Percentiles rank a stretch among this genome's conserved stretches.
Evolutionary conservation across 345 rosid species (phyloP).

Genomic region (Eucalyptus sp.): DNA sequence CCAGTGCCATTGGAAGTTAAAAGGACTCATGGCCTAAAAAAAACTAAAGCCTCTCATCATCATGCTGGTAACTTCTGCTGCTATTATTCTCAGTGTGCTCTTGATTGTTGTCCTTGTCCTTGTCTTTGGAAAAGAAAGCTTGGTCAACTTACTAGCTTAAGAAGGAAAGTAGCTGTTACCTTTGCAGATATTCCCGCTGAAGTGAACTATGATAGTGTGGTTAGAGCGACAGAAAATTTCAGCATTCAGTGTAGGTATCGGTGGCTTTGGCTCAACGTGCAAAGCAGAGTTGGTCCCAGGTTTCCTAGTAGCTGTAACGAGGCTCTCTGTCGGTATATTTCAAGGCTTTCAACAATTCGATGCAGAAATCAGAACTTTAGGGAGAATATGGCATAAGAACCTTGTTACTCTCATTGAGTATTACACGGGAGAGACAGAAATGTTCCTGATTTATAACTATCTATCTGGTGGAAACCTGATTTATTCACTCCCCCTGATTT

Average conservation of each 20-base stretch:
- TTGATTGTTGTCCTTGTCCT: slow-evolving; percentile 2
- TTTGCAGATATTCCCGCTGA: slow-evolving; percentile 45
- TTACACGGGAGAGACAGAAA: slow-evolving; percentile 40
- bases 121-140: slow-evolving; percentile 13
- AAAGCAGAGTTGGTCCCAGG: slow-evolving; percentile 50
- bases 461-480: slow-evolving; percentile 53
- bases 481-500: not conserved
- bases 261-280: slow-evolving; percentile 65
- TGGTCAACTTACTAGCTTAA: slow-evolving; percentile 4
- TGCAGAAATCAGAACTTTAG: slow-evolving; percentile 58
- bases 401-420: slow-evolving; percentile 55
- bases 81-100: slow-evolving; percentile 8
- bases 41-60: slow-evolving; percentile 6
- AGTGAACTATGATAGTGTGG: slow-evolving; percentile 39
- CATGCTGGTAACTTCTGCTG: slow-evolving; percentile 19
- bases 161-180: slow-evolving; percentile 34
- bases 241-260: slow-evolving; percentile 41
- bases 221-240: slow-evolving; percentile 44
- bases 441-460: slow-evolving; percentile 52
- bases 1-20: slow-evolving; percentile 3
- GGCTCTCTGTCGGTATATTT: slow-evolving; percentile 45
- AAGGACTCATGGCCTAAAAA: not conserved
- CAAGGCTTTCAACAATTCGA: slow-evolving; percentile 55
- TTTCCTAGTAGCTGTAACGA: slow-evolving; percentile 48
- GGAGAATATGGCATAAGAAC: slow-evolving; percentile 46